Evolutionary conservation across 2,329 filamentous ascomycete genomes (phyloP).

Genomic region (Colletotrichum horii): DNA sequence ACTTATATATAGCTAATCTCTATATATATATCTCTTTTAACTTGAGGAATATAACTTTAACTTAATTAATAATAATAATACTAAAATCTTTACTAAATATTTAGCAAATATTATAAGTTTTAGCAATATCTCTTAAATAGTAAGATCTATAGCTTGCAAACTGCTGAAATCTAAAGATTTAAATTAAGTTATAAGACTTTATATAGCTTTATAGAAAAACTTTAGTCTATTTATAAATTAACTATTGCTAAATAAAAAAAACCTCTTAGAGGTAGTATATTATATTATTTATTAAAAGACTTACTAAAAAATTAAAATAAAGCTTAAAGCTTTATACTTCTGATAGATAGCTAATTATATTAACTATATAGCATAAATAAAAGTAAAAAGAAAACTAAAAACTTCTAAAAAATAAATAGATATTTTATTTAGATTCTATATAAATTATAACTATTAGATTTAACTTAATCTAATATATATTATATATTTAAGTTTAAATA

Average conservation of each 20-base stretch:
- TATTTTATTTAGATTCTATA: neutral
- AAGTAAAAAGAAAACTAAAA: neutral
- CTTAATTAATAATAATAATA: neutral
- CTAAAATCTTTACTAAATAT: neutral
- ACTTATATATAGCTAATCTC: neutral
- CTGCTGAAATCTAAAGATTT: neutral
- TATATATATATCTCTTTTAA: neutral
- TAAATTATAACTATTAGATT: neutral
- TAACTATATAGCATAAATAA: neutral
- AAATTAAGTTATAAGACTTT: neutral
- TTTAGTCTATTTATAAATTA: neutral
- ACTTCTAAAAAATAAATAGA: neutral
- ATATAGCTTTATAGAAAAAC: neutral
- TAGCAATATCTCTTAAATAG: neutral
- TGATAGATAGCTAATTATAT: neutral
- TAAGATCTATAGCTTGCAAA: neutral
- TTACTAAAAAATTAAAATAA: neutral
- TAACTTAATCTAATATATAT: neutral
- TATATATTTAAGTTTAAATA: neutral
- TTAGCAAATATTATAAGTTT: neutral
- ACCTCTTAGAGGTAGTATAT: neutral
- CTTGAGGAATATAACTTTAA: neutral
- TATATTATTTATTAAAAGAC: neutral
- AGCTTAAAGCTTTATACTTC: neutral
- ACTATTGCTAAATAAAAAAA: neutral